A percentile compares a stretch with the other conserved stretches of the same genome.
phyloP scores from a whole-genome alignment of 495 filamentous ascomycete genomes.

The Penicillium paxilli region DNA sequence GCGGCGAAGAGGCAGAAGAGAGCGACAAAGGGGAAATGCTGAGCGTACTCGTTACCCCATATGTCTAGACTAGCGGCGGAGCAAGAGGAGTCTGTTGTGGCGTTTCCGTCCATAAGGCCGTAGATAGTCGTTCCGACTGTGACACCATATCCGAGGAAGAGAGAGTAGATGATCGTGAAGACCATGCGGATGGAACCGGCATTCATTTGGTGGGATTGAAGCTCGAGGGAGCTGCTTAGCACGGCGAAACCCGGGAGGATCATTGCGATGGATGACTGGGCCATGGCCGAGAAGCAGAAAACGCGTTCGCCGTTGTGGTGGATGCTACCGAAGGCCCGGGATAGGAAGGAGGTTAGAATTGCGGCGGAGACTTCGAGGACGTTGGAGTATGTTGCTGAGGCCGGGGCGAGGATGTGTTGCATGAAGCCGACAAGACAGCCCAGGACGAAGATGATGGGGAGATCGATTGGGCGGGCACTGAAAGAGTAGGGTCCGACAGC shows the following conservation, averaged over 20 bases:
- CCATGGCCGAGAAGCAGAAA: constrained; percentile 88
- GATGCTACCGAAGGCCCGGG: constrained; percentile 82
- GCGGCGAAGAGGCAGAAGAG: constrained; percentile 76
- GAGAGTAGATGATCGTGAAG: constrained; percentile 88
- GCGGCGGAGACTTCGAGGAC: constrained; percentile 86
- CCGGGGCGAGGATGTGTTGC: constrained; percentile 73
- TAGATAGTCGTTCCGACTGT: constrained; percentile 91
- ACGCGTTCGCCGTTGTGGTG: constrained; percentile 37
- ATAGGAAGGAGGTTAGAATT: constrained; percentile 78
- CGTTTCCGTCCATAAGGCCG: constrained; percentile 71
- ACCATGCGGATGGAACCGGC: constrained; percentile 90
- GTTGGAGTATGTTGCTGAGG: constrained; percentile 74
- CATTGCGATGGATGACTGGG: constrained; percentile 84
- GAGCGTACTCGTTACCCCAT: constrained; percentile 34
- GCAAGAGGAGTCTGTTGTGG: constrained; percentile 69
- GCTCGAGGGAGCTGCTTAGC: constrained; percentile 74
- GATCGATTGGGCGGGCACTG: constrained; percentile 75
- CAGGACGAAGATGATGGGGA: constrained; percentile 80
- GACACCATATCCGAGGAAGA: constrained; percentile 94
- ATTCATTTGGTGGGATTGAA: constrained; percentile 80
- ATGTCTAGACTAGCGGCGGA: constrained; percentile 33
- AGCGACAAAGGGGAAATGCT: constrained; percentile 61
- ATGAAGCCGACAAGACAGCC: constrained; percentile 79
- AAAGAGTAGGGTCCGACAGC: constrained; percentile 83
- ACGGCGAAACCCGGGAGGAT: constrained; percentile 87